phyloP scores from a whole-genome alignment of 2,329 filamentous ascomycete genomes.

The Epichloe amarillans region DNA sequence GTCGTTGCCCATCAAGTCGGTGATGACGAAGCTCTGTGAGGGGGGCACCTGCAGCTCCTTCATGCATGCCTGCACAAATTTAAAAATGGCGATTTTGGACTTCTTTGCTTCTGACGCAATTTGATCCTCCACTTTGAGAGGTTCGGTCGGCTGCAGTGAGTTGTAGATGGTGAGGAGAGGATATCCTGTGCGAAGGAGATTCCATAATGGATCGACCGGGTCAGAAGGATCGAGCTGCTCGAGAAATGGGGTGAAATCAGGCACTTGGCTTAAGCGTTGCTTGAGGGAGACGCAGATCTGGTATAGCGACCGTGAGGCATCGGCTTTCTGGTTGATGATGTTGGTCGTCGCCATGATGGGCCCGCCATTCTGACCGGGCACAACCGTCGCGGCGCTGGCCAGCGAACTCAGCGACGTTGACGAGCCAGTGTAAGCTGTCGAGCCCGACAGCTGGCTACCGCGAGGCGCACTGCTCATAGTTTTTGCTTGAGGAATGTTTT shows the following conservation, averaged over 20 bases:
- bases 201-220: slow-evolving; percentile 85
- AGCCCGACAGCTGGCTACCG: slow-evolving; percentile 49
- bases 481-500: slow-evolving; percentile 25
- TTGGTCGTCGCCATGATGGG: slow-evolving; percentile 70
- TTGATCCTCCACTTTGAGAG: slow-evolving; percentile 52
- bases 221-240: slow-evolving; percentile 56
- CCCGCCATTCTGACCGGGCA: slow-evolving; percentile 34
- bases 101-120: slow-evolving; percentile 55
- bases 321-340: slow-evolving; percentile 94
- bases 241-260: slow-evolving; percentile 66
- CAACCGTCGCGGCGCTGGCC: slow-evolving; percentile 28
- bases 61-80: slow-evolving; percentile 82
- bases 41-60: slow-evolving; percentile 63
- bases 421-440: slow-evolving; percentile 41
- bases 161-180: slow-evolving; percentile 87
- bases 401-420: slow-evolving; percentile 39
- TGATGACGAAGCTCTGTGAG: slow-evolving; percentile 85
- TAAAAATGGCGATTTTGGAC: slow-evolving; percentile 79
- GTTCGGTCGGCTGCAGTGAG: slow-evolving; percentile 56
- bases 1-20: slow-evolving; percentile 82
- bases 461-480: slow-evolving; percentile 41
- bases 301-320: slow-evolving; percentile 82
- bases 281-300: slow-evolving; percentile 85
- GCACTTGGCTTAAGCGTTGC: slow-evolving; percentile 68
- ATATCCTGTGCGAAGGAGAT: slow-evolving; percentile 68